A percentile compares a stretch with the other conserved stretches of the same genome.
Conservation (phyloP, 768 basidiomycete genomes). For the Nidularia sp. region DNA sequence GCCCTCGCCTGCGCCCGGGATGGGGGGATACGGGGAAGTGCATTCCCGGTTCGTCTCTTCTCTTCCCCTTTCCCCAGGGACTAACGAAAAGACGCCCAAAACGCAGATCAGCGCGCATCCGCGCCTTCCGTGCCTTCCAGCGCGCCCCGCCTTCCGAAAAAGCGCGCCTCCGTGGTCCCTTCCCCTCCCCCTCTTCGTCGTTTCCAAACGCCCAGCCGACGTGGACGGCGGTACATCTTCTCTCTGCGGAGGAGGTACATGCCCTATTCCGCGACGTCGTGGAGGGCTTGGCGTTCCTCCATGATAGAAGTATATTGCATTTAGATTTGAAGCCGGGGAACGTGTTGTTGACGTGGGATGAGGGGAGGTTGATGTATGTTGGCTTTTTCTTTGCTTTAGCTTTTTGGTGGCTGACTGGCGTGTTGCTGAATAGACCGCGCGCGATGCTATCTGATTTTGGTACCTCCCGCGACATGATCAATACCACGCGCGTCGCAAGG, state of each 20-base stretch:
- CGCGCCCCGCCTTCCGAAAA: slow-evolving; percentile 60
- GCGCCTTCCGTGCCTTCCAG: slow-evolving; percentile 70
- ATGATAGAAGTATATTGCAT: slow-evolving; percentile 82
- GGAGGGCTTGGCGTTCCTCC: slow-evolving; percentile 84
- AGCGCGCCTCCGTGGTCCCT: slow-evolving; percentile 47
- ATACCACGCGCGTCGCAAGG: slow-evolving; percentile 47
- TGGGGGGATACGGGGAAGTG: neutral
- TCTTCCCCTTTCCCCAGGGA: neutral
- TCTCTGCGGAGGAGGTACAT: slow-evolving; percentile 81
- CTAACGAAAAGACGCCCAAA: slow-evolving; percentile 21
- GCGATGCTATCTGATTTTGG: slow-evolving; percentile 97
- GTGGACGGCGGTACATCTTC: slow-evolving; percentile 63
- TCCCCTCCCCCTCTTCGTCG: neutral
- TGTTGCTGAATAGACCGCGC: slow-evolving; percentile 55
- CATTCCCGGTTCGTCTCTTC: slow-evolving; percentile 1
- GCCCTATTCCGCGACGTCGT: slow-evolving; percentile 82
- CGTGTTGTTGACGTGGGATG: slow-evolving; percentile 89
- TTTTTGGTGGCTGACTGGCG: neutral
- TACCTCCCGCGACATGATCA: slow-evolving; percentile 87
- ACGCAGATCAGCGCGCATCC: slow-evolving; percentile 60
- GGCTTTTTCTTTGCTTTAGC: neutral
- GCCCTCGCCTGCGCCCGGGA: slow-evolving; percentile 10
- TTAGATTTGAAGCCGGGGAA: slow-evolving; percentile 94
- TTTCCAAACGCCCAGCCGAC: neutral
- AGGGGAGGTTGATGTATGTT: slow-evolving; percentile 73